Base-by-base conservation (phyloP, 768 basidiomycete species). In the Sporobolomyces phaffii region DNA sequence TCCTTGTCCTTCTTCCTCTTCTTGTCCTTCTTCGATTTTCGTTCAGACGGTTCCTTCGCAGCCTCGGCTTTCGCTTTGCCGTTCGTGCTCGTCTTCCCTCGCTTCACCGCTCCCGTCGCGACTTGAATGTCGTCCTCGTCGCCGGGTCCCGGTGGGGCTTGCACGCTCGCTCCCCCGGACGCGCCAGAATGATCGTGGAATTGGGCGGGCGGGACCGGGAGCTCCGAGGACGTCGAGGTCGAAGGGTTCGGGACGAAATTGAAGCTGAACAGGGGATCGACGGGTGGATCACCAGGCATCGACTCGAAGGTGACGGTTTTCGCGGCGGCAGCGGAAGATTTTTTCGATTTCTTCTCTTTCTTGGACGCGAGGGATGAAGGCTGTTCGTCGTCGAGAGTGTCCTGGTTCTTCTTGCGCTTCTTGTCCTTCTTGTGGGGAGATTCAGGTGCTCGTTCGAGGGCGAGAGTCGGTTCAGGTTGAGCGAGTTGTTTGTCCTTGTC, bases 221-320 rank as follows among this genome's bases (percentile, higher is more conserved):
- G 22, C 15, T 22, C 22, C 44, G 44, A 22, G 8, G 44, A 22
- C 15, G 44, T 45, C 44, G 44, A 45, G 8, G 15, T 45, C 11
- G 44, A 7, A 10, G 44, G 10, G 38, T 9, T 38, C 17, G 38
- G 44, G 8, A 45, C 8, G 44, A 45, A 52, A 52, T 52, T 33
- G 20, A 52, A 52, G 31, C 34, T 52, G 51, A 52, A 52, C 34
- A 52, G 24, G 20, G 51, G 51, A 36, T 52, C 51, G 31, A 52
- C 33, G 34, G 5, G 31, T 34, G 34, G 44, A 11, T 9, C 11
- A 20, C 44, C 15, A 7, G 44, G n/a, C n/a, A n/a, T n/a, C 29
- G 17, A 15, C 8, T 50, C 28, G 49, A 13, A 9, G 17, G 49
- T 7, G 17, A 15, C n/a, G 13, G 51, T 34, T 28, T 29, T 22